A percentile compares a stretch with the other conserved stretches of the same genome.
These are phyloP conservation scores for Cyathus striatus DNA, from an alignment of 768 basidiomycete genomes.

Conservation along the genomic window DNA sequence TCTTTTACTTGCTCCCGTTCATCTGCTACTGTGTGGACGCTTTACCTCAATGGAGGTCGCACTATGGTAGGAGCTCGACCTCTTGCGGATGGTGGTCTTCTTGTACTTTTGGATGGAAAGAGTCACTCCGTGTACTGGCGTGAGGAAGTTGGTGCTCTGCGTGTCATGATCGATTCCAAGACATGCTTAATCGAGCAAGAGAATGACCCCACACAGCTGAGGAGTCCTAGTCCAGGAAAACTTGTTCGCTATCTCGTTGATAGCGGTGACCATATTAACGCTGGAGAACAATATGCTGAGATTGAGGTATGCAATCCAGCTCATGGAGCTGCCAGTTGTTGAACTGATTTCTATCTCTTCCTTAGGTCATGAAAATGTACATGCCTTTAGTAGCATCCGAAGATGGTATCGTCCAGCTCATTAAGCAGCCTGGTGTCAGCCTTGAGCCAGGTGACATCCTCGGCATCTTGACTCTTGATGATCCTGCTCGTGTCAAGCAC, in stretches of 20 bases:
- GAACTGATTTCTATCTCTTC: conserved; percentile 1
- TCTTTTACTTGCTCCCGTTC: conserved; percentile 94
- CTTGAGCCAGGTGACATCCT: conserved; percentile 96
- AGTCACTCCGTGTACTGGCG: conserved; percentile 98
- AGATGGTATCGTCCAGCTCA: conserved; percentile 90
- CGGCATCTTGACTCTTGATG: conserved; percentile 93
- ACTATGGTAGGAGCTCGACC: conserved; percentile 90
- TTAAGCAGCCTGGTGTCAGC: conserved; percentile 97
- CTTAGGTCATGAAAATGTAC: conserved; percentile 98
- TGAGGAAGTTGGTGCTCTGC: conserved; percentile 92
- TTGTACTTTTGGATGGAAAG: conserved; percentile 87
- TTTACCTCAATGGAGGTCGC: conserved; percentile 93
- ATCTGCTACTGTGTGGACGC: conserved; percentile 83
- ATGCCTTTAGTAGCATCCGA: conserved; percentile 96
- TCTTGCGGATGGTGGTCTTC: conserved; percentile 90
- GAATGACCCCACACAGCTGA: conserved; percentile 96
- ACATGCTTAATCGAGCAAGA: conserved; percentile 99
- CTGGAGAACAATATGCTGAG: conserved; percentile 96
- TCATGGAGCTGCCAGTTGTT: conserved; percentile 1
- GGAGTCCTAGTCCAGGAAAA: conserved; percentile 96
- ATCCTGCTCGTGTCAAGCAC: conserved; percentile 94
- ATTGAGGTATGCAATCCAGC: conserved; percentile 65
- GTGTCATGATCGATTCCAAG: conserved; percentile 94
- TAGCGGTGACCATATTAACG: conserved; percentile 94
- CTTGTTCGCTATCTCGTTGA: conserved; percentile 92